phyloP scores from a whole-genome alignment of 1,284 basidiomycete species.

The Fereydounia khargensis region DNA sequence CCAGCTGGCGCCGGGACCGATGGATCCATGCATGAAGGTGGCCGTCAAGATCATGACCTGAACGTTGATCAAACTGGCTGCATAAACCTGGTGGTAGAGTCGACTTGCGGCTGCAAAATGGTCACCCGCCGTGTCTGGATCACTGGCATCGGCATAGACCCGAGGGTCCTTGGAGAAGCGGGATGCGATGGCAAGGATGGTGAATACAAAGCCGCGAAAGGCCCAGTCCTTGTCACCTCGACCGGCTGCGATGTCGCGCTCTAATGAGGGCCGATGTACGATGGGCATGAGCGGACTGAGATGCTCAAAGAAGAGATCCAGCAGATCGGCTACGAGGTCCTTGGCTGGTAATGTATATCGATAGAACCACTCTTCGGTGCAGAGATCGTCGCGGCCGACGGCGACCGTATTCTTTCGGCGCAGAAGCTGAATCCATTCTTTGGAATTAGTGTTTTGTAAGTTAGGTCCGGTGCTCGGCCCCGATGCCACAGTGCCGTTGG shows the following conservation, averaged over 20 bases:
- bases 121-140: constrained; percentile 41
- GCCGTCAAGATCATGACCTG: constrained; percentile 45
- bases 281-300: constrained; percentile 48
- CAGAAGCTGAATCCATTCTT: constrained; percentile 43
- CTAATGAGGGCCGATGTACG: constrained; percentile 37
- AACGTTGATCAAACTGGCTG: constrained; percentile 46
- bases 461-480: background rate
- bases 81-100: constrained; percentile 47
- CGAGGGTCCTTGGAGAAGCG: constrained; percentile 41
- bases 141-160: constrained; percentile 30
- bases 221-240: constrained; percentile 41
- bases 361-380: constrained; percentile 41
- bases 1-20: constrained; percentile 45
- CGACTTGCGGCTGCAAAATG: constrained; percentile 46
- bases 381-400: constrained; percentile 42
- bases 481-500: background rate
- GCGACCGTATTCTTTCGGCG: constrained; percentile 44
- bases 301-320: constrained; percentile 35
- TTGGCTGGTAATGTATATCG: constrained; percentile 37
- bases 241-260: constrained; percentile 30
- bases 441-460: constrained; percentile 39
- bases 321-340: constrained; percentile 28
- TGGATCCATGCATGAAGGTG: constrained; percentile 42
- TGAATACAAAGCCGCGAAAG: constrained; percentile 48
- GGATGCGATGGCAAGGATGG: constrained; percentile 42